phyloP scores from a whole-genome alignment of 768 basidiomycete genomes.

The Russula abietina region DNA sequence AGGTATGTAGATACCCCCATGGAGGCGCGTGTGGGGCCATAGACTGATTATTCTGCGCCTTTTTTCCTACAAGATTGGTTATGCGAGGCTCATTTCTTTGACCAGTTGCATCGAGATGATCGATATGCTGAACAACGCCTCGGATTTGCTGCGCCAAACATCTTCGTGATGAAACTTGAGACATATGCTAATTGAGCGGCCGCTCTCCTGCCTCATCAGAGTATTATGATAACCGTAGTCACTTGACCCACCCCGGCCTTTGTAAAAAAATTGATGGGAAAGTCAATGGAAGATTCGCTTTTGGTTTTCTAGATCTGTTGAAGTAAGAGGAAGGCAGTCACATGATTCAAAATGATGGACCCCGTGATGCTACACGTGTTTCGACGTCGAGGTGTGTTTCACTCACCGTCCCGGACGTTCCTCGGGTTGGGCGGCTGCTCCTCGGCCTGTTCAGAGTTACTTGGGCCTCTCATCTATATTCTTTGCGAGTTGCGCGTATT shows the following conservation, averaged over 20 bases:
- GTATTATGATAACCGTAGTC: background rate
- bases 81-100: slow-evolving; percentile 65
- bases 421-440: background rate
- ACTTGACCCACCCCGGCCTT: background rate
- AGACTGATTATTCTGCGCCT: background rate
- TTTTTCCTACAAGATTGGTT: slow-evolving; percentile 58
- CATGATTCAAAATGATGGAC: background rate
- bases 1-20: slow-evolving; percentile 40
- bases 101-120: slow-evolving; percentile 56
- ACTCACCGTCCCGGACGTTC: background rate
- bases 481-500: too few relatives aligned
- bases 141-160: slow-evolving; percentile 73
- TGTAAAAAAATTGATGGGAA: background rate
- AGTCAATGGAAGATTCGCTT: background rate
- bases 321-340: background rate
- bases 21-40: background rate
- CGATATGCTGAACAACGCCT: slow-evolving; percentile 52
- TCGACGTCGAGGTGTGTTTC: background rate
- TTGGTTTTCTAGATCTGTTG: too few relatives aligned
- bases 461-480: background rate
- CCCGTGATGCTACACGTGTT: slow-evolving; percentile 25
- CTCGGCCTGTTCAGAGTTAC: background rate
- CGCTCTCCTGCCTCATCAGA: background rate
- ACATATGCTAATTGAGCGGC: slow-evolving; percentile 30
- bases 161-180: slow-evolving; percentile 64